Conservation (phyloP, 2,329 filamentous ascomycete genomes). For the Plectosphaerella sp. region DNA sequence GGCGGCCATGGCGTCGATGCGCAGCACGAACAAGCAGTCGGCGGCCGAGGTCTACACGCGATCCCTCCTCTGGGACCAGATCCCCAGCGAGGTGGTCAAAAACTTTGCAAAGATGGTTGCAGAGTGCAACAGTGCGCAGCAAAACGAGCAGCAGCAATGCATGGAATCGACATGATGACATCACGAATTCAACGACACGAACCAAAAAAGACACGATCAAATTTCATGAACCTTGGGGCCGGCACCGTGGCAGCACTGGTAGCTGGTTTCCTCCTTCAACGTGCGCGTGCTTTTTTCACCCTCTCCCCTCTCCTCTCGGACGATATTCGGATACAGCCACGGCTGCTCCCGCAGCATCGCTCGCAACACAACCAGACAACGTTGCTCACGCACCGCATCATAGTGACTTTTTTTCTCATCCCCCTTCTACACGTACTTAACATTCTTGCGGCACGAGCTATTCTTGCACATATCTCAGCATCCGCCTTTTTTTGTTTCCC, state of each 20-base stretch:
- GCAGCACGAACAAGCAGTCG: slow-evolving; percentile 63
- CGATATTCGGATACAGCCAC: slow-evolving; percentile 18
- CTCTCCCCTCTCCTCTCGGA: slow-evolving; percentile 6
- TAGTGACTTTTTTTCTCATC: slow-evolving; percentile 11
- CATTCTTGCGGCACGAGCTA: background rate
- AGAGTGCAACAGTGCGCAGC: slow-evolving; percentile 56
- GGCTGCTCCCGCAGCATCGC: slow-evolving; percentile 24
- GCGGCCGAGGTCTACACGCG: slow-evolving; percentile 89
- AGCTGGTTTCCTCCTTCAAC: slow-evolving; percentile 4
- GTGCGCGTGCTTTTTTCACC: slow-evolving; percentile 4
- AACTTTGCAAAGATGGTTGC: slow-evolving; percentile 91
- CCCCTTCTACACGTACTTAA: background rate
- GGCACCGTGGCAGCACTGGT: too few species aligned
- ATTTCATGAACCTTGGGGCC: background rate
- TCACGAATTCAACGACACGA: slow-evolving; percentile 10
- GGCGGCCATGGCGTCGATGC: slow-evolving; percentile 76
- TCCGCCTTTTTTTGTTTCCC: slow-evolving; percentile 22
- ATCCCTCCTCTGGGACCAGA: slow-evolving; percentile 89
- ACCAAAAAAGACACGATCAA: slow-evolving; percentile 7
- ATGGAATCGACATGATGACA: slow-evolving; percentile 32
- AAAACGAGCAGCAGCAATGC: slow-evolving; percentile 33
- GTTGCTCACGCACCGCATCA: slow-evolving; percentile 44
- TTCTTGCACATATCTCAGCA: slow-evolving; percentile 4
- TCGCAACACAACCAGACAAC: slow-evolving; percentile 23
- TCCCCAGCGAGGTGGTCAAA: slow-evolving; percentile 84